These are phyloP conservation scores for Globisporangium cylindrosporum DNA, from an alignment of 352 stramenopile species.

Conservation along the genomic window DNA sequence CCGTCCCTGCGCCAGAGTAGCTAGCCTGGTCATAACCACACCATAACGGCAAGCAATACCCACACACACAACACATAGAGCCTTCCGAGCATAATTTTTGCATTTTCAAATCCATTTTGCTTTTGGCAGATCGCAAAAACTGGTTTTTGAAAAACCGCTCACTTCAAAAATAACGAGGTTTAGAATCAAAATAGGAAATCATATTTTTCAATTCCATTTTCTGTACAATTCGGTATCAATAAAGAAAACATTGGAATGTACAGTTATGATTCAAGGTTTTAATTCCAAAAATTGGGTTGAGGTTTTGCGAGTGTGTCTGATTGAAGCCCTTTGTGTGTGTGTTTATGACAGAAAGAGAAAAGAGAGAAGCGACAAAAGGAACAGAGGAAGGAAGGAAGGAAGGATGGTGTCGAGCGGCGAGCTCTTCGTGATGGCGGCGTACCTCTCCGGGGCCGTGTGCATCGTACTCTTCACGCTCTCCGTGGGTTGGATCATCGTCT, in stretches of 20 bases:
- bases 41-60: not conserved
- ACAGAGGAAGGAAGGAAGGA: not conserved
- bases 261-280: not conserved
- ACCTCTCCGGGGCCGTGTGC: slow-evolving; percentile 70
- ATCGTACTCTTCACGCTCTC: slow-evolving; percentile 81
- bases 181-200: not conserved
- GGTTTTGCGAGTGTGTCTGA: not conserved
- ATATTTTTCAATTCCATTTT: not conserved
- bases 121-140: not conserved
- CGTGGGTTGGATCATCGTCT: slow-evolving; percentile 79
- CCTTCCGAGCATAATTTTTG: not conserved
- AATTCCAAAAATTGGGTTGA: not conserved
- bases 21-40: not conserved
- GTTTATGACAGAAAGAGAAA: not conserved
- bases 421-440: slow-evolving; percentile 58
- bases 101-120: not conserved
- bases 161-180: not conserved
- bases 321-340: not conserved
- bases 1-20: not conserved
- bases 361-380: not conserved
- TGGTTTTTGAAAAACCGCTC: not conserved
- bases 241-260: not conserved
- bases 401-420: slow-evolving; percentile 25
- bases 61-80: not conserved
- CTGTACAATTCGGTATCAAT: not conserved